Conservation (phyloP, 441 rosid species). For the Mallotus repandus region DNA sequence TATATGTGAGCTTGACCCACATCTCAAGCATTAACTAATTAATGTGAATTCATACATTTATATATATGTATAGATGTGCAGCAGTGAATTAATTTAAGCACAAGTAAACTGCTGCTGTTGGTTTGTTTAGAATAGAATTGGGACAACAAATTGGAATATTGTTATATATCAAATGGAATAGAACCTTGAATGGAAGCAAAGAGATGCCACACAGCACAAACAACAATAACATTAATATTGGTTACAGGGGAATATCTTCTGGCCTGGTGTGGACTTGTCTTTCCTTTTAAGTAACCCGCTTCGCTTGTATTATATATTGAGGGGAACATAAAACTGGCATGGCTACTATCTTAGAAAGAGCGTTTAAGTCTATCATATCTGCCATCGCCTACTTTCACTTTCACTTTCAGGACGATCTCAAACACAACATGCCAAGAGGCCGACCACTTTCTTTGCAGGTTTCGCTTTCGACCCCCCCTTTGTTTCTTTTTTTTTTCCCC, state of each 20-base stretch:
- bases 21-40: slow-evolving; percentile 3
- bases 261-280: slow-evolving; percentile 28
- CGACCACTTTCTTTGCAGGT: slow-evolving; percentile 89
- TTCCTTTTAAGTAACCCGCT: neutral
- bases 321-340: slow-evolving; percentile 24
- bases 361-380: slow-evolving; percentile 53
- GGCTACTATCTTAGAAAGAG: slow-evolving; percentile 46
- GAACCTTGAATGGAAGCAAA: slow-evolving; percentile 33
- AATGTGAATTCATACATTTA: no score
- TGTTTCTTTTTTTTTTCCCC: neutral
- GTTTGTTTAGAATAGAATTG: slow-evolving; percentile 17
- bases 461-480: slow-evolving; percentile 21
- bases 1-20: slow-evolving; percentile 30
- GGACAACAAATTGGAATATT: slow-evolving; percentile 35
- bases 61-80: neutral
- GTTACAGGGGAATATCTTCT: slow-evolving; percentile 48
- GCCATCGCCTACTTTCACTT: slow-evolving; percentile 56
- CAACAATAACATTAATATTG: neutral
- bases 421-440: slow-evolving; percentile 59
- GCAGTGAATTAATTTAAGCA: slow-evolving; percentile 19
- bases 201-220: slow-evolving; percentile 33
- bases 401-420: slow-evolving; percentile 41
- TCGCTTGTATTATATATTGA: slow-evolving; percentile 22
- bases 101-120: slow-evolving; percentile 22
- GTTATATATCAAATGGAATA: slow-evolving; percentile 4